Evolutionary conservation across 2,329 filamentous ascomycete genomes (phyloP), one percentile per base, ranked within the genome.

Genomic region (Fusarium xyrophilum): DNA sequence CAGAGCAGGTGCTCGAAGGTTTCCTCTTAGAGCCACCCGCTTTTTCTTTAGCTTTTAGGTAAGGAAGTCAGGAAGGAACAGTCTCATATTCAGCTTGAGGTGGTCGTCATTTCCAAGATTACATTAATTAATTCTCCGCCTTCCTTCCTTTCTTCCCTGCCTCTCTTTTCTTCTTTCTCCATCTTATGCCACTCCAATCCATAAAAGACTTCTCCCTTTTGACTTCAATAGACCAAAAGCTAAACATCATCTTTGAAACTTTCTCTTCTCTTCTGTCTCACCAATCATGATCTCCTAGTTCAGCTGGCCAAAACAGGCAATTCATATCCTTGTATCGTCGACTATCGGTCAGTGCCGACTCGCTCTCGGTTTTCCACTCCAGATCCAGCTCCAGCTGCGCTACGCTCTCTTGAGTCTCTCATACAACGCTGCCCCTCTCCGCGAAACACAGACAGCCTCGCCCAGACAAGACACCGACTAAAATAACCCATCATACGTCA

Each of bases 401-500:
- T 58, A 25, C 36, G 52, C 43, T 64, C 35, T 33, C 33, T 27
- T 35, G 30, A 33, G 40, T 38, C n/a, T 52, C 38, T 46, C 44
- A 27, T 42, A 15, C 47, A n/a, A 51, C 56, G 48, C 43, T 66
- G 51, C 57, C 66, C 59, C 67, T 65, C 68, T 52, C 61, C 55
- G 46, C 70, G 62, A 66, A 68, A 68, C 69, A 71, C 27, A 44
- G 28, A n/a, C 51, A 50, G 69, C 70, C 71, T 73, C 67, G 61
- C 61, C 67, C 50, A 66, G 48, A 28, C 23, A 55, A 55, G 51
- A 62, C 48, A 56, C 48, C 62, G 47, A 60, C 64, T 62, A 63
- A 67, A 57, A 67, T 61, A 67, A 60, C 68, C 46, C 51, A 71
- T 51, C 54, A 68, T 73, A 73, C 71, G 71, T 73, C 71, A 74